Percentiles rank a stretch among this genome's conserved stretches.
These are phyloP conservation scores for Aspergillus heteromorphus DNA, from an alignment of 495 filamentous ascomycete genomes.

Conservation along the genomic window DNA sequence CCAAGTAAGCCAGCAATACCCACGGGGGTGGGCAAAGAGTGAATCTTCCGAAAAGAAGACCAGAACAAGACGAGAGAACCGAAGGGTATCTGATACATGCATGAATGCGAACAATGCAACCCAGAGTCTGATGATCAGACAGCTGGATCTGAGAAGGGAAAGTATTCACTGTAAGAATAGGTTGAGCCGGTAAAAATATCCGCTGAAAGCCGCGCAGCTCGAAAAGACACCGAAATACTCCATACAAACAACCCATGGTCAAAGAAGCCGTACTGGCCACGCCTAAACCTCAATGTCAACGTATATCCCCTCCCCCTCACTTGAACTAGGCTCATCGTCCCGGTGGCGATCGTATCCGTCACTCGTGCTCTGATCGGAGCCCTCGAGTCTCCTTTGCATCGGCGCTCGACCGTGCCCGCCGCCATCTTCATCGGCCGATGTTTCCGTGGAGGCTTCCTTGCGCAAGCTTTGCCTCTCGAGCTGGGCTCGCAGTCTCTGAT, in stretches of 20 bases:
- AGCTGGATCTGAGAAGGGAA: constrained; percentile 2
- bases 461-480: constrained; percentile 60
- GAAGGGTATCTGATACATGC: constrained; percentile 20
- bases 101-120: neutral
- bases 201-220: neutral
- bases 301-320: constrained; percentile 40
- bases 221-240: constrained; percentile 9
- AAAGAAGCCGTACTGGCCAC: too few species aligned
- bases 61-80: constrained; percentile 6
- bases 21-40: neutral
- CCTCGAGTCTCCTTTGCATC: neutral
- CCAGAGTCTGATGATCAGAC: neutral
- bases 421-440: constrained; percentile 13
- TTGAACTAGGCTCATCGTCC: constrained; percentile 37
- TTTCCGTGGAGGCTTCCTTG: constrained; percentile 27
- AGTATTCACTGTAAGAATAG: constrained; percentile 4
- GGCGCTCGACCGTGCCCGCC: constrained; percentile 6
- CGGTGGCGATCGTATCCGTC: constrained; percentile 14
- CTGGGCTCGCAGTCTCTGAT: constrained; percentile 62
- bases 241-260: neutral
- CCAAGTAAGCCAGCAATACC: neutral
- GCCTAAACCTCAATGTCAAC: constrained; percentile 42
- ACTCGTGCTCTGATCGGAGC: constrained; percentile 7
- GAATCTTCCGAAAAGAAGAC: neutral
- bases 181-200: constrained; percentile 7